A percentile compares a stretch with the other conserved stretches of the same genome.
These are phyloP conservation scores for Tetrastigma voinierianum DNA, from an alignment of 164 flowering plant genomes.

Conservation along the genomic window DNA sequence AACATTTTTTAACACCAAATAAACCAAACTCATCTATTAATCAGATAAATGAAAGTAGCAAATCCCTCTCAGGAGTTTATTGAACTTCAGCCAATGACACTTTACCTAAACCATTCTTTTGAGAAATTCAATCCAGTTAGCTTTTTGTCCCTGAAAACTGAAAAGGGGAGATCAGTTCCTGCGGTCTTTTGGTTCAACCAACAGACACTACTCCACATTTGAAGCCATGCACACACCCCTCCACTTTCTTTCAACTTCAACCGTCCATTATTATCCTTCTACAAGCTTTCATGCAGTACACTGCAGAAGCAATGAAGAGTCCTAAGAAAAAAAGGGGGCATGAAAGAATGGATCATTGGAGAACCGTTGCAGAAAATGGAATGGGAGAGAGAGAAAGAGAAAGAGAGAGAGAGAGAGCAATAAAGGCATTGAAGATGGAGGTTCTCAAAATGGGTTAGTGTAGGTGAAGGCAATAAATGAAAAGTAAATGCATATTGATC, in stretches of 20 bases:
- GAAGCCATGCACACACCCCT: not conserved
- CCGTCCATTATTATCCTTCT: no score
- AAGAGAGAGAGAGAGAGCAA: constrained; percentile 13
- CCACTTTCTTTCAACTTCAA: no score
- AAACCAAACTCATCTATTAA: constrained; percentile 7
- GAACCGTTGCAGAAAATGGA: constrained; percentile 1
- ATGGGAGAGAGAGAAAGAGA: constrained; percentile 24
- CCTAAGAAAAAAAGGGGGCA: no score
- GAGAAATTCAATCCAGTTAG: not conserved
- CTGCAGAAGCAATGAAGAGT: not conserved
- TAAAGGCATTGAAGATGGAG: constrained; percentile 40
- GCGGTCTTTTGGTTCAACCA: not conserved
- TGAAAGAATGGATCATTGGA: constrained; percentile 7
- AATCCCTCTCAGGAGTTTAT: constrained; percentile 1
- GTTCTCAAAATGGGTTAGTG: constrained; percentile 42
- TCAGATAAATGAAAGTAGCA: constrained; percentile 3
- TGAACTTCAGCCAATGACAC: not conserved
- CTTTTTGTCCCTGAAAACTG: not conserved
- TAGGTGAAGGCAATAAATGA: constrained; percentile 67
- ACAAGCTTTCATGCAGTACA: no score
- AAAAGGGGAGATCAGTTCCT: not conserved
- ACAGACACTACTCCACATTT: not conserved
- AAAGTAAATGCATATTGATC: constrained; percentile 52
- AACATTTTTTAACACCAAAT: no score
- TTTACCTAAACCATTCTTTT: constrained; percentile 1